These are phyloP conservation scores for Phycomyces blakesleeanus DNA, from an alignment of 192 early-diverging fungal genomes.

Conservation along the genomic window DNA sequence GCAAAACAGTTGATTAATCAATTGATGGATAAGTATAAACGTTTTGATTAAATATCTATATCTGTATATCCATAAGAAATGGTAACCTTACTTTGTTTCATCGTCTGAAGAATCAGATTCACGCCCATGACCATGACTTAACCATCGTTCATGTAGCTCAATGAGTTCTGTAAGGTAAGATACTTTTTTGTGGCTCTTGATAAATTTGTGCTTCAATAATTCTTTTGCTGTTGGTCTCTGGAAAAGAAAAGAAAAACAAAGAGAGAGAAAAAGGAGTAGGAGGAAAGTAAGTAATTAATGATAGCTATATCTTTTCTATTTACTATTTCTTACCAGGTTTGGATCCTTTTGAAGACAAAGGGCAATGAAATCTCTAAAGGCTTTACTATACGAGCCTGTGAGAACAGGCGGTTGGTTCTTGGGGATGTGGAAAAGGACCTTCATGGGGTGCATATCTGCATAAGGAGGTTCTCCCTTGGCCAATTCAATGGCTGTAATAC, in stretches of 20 bases:
- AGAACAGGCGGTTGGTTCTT: constrained; percentile 84
- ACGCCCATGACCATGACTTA: constrained; percentile 50
- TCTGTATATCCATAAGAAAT: neutral
- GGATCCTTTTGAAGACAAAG: constrained; percentile 88
- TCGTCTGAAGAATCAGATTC: constrained; percentile 50
- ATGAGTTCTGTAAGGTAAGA: constrained; percentile 84
- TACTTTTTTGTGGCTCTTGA: constrained; percentile 77
- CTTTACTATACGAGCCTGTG: constrained; percentile 69
- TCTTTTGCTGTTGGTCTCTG: constrained; percentile 88
- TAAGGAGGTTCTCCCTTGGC: constrained; percentile 91
- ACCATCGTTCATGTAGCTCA: constrained; percentile 78
- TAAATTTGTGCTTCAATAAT: constrained; percentile 84
- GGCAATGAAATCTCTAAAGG: constrained; percentile 87
- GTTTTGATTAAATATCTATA: too few relatives aligned
- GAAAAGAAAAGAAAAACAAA: neutral
- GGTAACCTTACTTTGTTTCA: constrained; percentile 33
- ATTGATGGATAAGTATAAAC: too few relatives aligned
- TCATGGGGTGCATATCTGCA: constrained; percentile 92
- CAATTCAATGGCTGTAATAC: constrained; percentile 96
- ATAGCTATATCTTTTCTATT: neutral
- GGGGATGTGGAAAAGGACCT: constrained; percentile 91
- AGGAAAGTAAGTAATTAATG: neutral
- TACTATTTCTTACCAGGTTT: constrained; percentile 45
- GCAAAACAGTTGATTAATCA: too few relatives aligned
- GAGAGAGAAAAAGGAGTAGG: too few relatives aligned